Percentiles rank a stretch among this genome's conserved stretches.
Conservation (phyloP, 257 asterid genomes). For the Hygrophila difformis region DNA sequence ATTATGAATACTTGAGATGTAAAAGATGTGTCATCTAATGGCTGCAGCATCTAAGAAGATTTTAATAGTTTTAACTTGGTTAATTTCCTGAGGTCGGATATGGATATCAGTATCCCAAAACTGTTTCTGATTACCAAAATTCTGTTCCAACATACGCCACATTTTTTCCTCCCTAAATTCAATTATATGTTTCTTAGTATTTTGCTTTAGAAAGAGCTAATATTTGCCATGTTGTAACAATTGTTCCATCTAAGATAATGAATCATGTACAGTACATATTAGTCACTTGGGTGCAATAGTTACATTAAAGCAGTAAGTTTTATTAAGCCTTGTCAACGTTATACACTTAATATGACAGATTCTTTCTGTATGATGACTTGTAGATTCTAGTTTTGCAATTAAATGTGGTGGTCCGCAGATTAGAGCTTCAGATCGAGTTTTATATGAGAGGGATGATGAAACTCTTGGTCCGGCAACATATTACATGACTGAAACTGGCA, state of each 20-base stretch:
- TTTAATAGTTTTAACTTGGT: too few relatives aligned
- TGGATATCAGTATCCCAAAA: too few relatives aligned
- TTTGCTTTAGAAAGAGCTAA: too few relatives aligned
- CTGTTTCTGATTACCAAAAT: too few relatives aligned
- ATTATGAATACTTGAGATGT: too few relatives aligned
- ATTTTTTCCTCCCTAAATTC: too few relatives aligned
- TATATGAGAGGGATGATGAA: slow-evolving; percentile 43
- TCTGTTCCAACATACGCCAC: too few relatives aligned
- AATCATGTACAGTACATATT: neutral
- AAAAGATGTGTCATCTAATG: too few relatives aligned
- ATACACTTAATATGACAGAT: neutral
- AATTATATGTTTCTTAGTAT: too few relatives aligned
- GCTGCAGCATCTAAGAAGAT: too few relatives aligned
- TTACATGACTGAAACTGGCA: slow-evolving; percentile 21
- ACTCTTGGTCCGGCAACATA: slow-evolving; percentile 70
- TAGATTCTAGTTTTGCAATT: slow-evolving; percentile 62
- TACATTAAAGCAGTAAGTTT: neutral
- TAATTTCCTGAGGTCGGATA: too few relatives aligned
- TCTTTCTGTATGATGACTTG: slow-evolving; percentile 11
- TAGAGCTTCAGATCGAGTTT: slow-evolving; percentile 24
- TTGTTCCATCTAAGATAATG: neutral
- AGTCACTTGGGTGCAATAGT: slow-evolving; percentile 1
- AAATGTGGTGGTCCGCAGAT: slow-evolving; percentile 62
- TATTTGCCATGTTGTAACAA: neutral
- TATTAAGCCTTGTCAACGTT: neutral